Conservation (phyloP, 805 yeast species). For the Hanseniaspora nectarophila region DNA sequence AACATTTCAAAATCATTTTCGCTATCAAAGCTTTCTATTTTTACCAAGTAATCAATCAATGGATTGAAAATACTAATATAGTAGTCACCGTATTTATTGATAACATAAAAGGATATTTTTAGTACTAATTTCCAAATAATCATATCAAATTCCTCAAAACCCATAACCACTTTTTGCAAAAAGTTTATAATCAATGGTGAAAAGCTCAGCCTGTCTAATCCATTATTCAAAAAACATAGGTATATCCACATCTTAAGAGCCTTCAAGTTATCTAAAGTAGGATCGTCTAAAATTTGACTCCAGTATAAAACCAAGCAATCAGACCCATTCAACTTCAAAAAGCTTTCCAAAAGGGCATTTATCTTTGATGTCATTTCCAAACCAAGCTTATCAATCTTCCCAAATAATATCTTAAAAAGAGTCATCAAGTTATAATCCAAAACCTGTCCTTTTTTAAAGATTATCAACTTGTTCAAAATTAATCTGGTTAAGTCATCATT, state of each 20-base stretch:
- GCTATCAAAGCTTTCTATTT: not conserved
- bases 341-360: not conserved
- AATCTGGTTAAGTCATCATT: not conserved
- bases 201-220: not conserved
- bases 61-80: not conserved
- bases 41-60: slow-evolving; percentile 2
- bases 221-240: slow-evolving; percentile 2
- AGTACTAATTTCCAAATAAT: slow-evolving; percentile 2
- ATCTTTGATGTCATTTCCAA: slow-evolving; percentile 7
- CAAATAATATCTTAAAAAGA: slow-evolving; percentile 2
- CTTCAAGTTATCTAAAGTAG: not conserved
- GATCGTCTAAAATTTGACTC: not conserved
- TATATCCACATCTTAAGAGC: slow-evolving; percentile 9
- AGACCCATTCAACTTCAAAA: not conserved
- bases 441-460: not conserved
- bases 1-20: slow-evolving; percentile 3
- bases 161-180: not conserved
- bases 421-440: slow-evolving; percentile 5
- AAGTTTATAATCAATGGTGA: not conserved
- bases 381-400: slow-evolving; percentile 7
- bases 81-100: slow-evolving; percentile 2
- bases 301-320: not conserved
- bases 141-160: not conserved
- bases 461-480: slow-evolving; percentile 3
- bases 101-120: not conserved